Evolutionary conservation across 2,329 filamentous ascomycete species (phyloP).

Genomic region (Seiridium cupressi): DNA sequence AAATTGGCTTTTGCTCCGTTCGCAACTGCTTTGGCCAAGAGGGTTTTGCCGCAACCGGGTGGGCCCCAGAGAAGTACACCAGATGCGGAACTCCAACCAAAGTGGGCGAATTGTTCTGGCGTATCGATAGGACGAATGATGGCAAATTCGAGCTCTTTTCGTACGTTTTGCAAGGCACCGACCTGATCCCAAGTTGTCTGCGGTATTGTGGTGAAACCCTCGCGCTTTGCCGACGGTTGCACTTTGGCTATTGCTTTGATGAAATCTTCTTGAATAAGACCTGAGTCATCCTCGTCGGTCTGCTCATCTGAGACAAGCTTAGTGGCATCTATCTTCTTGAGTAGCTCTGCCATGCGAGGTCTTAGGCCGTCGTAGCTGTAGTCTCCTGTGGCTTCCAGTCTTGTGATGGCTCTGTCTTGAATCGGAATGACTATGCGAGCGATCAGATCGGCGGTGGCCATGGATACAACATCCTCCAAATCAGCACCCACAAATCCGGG

Average conservation of each 20-base stretch:
- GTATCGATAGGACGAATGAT: conserved; percentile 88
- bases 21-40: conserved; percentile 93
- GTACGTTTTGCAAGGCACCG: conserved; percentile 76
- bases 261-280: conserved; percentile 61
- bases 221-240: conserved; percentile 79
- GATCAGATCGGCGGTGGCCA: conserved; percentile 38
- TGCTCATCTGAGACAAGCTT: conserved; percentile 17
- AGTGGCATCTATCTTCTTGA: conserved; percentile 20
- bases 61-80: conserved; percentile 96
- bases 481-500: conserved; percentile 94
- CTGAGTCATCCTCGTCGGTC: conserved; percentile 18
- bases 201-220: conserved; percentile 93
- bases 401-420: neutral
- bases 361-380: conserved; percentile 20
- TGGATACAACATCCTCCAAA: conserved; percentile 62
- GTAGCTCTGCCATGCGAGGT: conserved; percentile 9
- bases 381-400: neutral
- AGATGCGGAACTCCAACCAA: conserved; percentile 78
- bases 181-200: conserved; percentile 93
- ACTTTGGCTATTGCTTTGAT: conserved; percentile 71
- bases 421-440: conserved; percentile 26
- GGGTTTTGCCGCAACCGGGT: conserved; percentile 93
- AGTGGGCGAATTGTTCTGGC: conserved; percentile 71
- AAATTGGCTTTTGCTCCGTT: conserved; percentile 97
- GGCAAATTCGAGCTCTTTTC: conserved; percentile 76